A percentile compares a stretch with the other conserved stretches of the same genome.
phyloP scores from a whole-genome alignment of 2,329 filamentous ascomycete species.

The Sphaerulina vaccinii region DNA sequence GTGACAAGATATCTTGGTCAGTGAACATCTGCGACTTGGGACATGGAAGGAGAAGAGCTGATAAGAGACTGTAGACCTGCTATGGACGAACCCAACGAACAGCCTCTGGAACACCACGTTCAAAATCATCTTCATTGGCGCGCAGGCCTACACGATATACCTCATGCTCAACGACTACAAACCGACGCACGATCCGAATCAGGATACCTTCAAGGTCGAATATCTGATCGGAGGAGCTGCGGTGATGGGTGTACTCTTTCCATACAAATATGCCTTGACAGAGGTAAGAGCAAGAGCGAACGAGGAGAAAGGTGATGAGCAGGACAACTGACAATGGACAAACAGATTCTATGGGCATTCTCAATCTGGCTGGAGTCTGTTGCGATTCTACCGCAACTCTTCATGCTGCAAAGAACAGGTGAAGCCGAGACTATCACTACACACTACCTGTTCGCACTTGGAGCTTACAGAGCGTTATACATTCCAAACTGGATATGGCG shows the following conservation, averaged over 20 bases:
- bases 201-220: slow-evolving; percentile 95
- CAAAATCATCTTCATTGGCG: slow-evolving; percentile 90
- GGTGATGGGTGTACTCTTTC: slow-evolving; percentile 76
- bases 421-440: slow-evolving; percentile 99
- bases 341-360: slow-evolving; percentile 89
- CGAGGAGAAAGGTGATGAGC: not conserved
- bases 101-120: slow-evolving; percentile 85
- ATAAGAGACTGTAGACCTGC: slow-evolving; percentile 63
- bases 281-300: slow-evolving; percentile 50
- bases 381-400: slow-evolving; percentile 93
- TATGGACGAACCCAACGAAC: slow-evolving; percentile 67
- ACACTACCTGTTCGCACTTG: slow-evolving; percentile 93
- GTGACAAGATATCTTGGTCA: slow-evolving; percentile 76
- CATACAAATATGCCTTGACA: slow-evolving; percentile 75
- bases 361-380: slow-evolving; percentile 98
- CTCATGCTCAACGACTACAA: slow-evolving; percentile 98
- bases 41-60: slow-evolving; percentile 16
- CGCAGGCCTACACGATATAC: slow-evolving; percentile 92
- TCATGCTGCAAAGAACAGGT: slow-evolving; percentile 96
- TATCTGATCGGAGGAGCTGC: slow-evolving; percentile 83
- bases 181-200: slow-evolving; percentile 92
- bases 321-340: slow-evolving; percentile 11
- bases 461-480: slow-evolving; percentile 87
- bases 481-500: slow-evolving; percentile 99
- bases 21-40: slow-evolving; percentile 1